These are phyloP conservation scores for Alternaria gansuensis DNA, from an alignment of 2,329 filamentous ascomycete genomes.

Conservation along the genomic window DNA sequence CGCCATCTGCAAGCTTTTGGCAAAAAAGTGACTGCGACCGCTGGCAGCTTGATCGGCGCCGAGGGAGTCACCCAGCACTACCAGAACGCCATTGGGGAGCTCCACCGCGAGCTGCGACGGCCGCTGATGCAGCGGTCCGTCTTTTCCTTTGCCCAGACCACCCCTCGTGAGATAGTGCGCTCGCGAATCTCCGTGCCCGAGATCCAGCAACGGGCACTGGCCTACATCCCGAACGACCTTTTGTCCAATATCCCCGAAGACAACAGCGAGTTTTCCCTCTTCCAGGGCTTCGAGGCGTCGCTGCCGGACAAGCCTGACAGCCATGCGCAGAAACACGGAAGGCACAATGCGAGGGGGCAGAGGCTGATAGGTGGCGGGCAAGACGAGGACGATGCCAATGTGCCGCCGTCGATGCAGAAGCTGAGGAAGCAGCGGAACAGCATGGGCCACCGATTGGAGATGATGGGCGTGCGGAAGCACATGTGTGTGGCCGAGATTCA, in stretches of 20 bases:
- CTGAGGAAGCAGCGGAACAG: slow-evolving; percentile 81
- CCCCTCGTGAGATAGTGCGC: slow-evolving; percentile 91
- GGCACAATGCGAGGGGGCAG: slow-evolving; percentile 76
- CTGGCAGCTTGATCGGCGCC: slow-evolving; percentile 81
- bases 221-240: slow-evolving; percentile 88
- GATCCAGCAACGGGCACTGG: slow-evolving; percentile 91
- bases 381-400: slow-evolving; percentile 60
- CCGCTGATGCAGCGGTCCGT: slow-evolving; percentile 87
- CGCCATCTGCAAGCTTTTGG: slow-evolving; percentile 91
- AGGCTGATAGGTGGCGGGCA: slow-evolving; percentile 75
- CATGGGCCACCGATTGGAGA: slow-evolving; percentile 85
- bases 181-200: slow-evolving; percentile 89
- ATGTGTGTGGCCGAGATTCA: slow-evolving; percentile 97
- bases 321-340: slow-evolving; percentile 67
- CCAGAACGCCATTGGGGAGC: slow-evolving; percentile 84
- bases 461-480: slow-evolving; percentile 91
- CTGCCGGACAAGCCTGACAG: slow-evolving; percentile 72
- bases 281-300: slow-evolving; percentile 94
- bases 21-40: slow-evolving; percentile 93
- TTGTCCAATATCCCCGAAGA: slow-evolving; percentile 87
- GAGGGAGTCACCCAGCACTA: slow-evolving; percentile 72
- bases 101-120: slow-evolving; percentile 86
- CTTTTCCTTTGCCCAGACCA: slow-evolving; percentile 88
- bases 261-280: slow-evolving; percentile 87
- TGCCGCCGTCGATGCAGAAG: slow-evolving; percentile 73